phyloP scores from a whole-genome alignment of 2,329 filamentous ascomycete genomes.

The Cytospora leucostoma region DNA sequence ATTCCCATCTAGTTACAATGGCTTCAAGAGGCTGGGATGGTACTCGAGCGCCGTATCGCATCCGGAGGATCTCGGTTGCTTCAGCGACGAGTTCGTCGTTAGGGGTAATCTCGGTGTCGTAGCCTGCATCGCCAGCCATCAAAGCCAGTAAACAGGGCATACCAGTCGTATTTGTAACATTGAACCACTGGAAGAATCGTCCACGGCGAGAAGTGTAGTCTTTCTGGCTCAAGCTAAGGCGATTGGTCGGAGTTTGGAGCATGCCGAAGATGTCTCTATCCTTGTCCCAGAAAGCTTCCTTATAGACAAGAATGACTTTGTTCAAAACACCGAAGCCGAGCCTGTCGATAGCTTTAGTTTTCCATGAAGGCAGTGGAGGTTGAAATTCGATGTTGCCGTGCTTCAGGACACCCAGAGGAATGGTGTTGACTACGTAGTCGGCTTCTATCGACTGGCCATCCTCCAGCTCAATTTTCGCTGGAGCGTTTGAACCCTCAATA shows the following conservation, averaged over 20 bases:
- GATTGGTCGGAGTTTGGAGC: conserved; percentile 70
- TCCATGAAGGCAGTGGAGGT: conserved; percentile 88
- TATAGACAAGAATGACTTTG: conserved; percentile 90
- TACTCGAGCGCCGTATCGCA: conserved; percentile 71
- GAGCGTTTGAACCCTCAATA: conserved; percentile 45
- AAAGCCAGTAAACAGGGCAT: conserved; percentile 85
- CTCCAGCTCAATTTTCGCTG: conserved; percentile 70
- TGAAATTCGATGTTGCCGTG: conserved; percentile 79
- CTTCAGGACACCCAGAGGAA: conserved; percentile 89
- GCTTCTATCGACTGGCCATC: conserved; percentile 77
- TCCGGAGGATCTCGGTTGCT: conserved; percentile 75
- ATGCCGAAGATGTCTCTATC: conserved; percentile 92
- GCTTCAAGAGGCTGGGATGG: conserved; percentile 75
- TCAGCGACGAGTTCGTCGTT: conserved; percentile 78
- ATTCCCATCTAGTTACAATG: conserved; percentile 89
- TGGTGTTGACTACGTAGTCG: conserved; percentile 89
- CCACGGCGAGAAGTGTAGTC: conserved; percentile 80
- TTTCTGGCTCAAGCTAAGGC: conserved; percentile 71
- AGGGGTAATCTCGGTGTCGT: conserved; percentile 76
- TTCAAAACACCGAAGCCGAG: conserved; percentile 94
- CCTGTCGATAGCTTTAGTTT: conserved; percentile 74
- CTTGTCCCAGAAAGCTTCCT: conserved; percentile 87
- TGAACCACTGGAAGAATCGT: conserved; percentile 98
- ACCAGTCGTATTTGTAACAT: conserved; percentile 86
- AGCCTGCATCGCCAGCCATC: conserved; percentile 94